Conservation (phyloP, 352 stramenopile genomes). For the Pythium folliculosum region DNA sequence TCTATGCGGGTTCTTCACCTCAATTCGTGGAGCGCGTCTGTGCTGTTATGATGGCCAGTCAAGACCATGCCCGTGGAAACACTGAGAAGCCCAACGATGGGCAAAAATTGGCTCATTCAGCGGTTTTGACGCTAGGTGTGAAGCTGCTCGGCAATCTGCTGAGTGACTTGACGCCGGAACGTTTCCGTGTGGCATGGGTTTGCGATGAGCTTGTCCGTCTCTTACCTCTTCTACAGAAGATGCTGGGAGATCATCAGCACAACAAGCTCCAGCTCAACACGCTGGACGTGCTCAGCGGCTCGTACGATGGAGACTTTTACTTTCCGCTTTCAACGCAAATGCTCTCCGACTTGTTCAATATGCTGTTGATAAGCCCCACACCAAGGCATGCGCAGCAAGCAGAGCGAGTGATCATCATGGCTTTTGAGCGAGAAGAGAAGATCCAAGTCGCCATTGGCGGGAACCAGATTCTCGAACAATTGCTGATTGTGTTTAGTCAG, state of each 20-base stretch:
- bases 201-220: constrained; percentile 36
- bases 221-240: constrained; percentile 28
- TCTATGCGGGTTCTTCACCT: constrained; percentile 26
- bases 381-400: constrained; percentile 39
- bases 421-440: constrained; percentile 44
- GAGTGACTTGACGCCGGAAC: constrained; percentile 29
- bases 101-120: background rate
- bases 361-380: constrained; percentile 56
- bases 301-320: constrained; percentile 40
- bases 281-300: constrained; percentile 42
- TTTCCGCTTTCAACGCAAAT: constrained; percentile 53
- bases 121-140: constrained; percentile 23
- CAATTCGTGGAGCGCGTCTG: constrained; percentile 32
- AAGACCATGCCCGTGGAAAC: background rate
- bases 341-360: constrained; percentile 62
- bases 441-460: constrained; percentile 49
- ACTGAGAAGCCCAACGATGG: background rate
- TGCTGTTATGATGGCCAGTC: constrained; percentile 9
- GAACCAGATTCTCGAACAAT: constrained; percentile 66
- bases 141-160: constrained; percentile 59
- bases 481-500: constrained; percentile 68
- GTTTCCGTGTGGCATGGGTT: constrained; percentile 31
- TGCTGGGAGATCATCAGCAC: constrained; percentile 43
- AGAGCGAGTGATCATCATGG: constrained; percentile 51
- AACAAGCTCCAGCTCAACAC: constrained; percentile 46